Evolutionary conservation across 2,329 filamentous ascomycete genomes (phyloP).

Genomic region (Paraphoma sp.): DNA sequence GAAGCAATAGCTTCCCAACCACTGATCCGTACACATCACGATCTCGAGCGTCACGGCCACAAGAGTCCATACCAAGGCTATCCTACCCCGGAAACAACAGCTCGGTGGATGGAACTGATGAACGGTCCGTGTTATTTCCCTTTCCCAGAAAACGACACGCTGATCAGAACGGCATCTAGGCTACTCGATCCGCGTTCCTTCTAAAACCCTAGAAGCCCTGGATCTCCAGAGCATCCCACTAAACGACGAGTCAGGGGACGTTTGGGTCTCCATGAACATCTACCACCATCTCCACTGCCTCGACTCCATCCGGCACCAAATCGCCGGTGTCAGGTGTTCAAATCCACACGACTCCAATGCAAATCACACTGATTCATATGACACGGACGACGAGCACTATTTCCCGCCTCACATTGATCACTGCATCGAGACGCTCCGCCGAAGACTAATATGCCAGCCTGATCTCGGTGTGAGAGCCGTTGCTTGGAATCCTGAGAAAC

Average conservation of each 20-base stretch:
- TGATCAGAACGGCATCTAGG: not conserved
- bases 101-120: conserved; percentile 10
- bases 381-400: not conserved
- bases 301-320: conserved; percentile 10
- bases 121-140: not conserved
- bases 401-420: conserved; percentile 13
- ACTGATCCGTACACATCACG: conserved; percentile 8
- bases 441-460: conserved; percentile 10
- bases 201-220: conserved; percentile 3
- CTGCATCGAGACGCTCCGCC: conserved; percentile 10
- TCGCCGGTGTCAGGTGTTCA: conserved; percentile 5
- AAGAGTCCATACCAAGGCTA: conserved; percentile 8
- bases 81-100: conserved; percentile 7
- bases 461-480: conserved; percentile 10
- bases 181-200: conserved; percentile 11
- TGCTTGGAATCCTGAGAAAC: conserved; percentile 12
- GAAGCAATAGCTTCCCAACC: conserved; percentile 8
- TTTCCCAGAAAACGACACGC: not conserved
- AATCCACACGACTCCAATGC: not conserved
- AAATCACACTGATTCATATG: not conserved
- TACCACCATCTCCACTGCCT: conserved; percentile 9
- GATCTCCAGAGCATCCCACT: conserved; percentile 8
- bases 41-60: conserved; percentile 8
- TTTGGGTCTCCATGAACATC: conserved; percentile 11
- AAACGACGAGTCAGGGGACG: conserved; percentile 9